Evolutionary conservation across 176 grass and related monocot genomes (phyloP), one percentile per base, ranked within the genome.

Genomic region (Phoenix roebelenii): DNA sequence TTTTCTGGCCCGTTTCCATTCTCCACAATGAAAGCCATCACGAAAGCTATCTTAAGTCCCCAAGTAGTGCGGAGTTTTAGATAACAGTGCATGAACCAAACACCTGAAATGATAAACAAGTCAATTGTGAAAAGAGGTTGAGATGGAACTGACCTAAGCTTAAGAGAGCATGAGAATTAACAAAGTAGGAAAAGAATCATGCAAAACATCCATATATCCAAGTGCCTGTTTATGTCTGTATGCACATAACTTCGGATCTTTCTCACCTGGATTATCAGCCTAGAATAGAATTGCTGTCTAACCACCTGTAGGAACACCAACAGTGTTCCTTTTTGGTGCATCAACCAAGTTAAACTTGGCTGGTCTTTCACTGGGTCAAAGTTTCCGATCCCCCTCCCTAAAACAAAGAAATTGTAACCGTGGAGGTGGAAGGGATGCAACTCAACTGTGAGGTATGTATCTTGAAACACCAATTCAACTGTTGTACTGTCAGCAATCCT

Each of bases 351-450:
- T 87, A 62, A 69, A 82, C 15, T 26, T 64, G 16, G 51, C 50
- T 70, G 79, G 63, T 82, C 84, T 50, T 59, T 79, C 26, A 18
- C 62, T 4, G 71, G 79, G 71, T 87, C 75, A 24, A 87, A 87
- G 64, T 87, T 83, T 19, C 79, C 67, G 22, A 72, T 65, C 23
- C 75, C 84, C 30, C 61, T 74, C 18, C 79, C 84, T 57, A 87
- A 68, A 23, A 87, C 71, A 35, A 79, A 82, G 72, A 87, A 88
- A 49, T 76, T 88, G 79, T 88, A 55, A 3, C 79, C 84, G 24
- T 87, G 84, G 53, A 88, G 72, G 61, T 83, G 79, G 54, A 88
- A 88, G 15, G 84, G 75, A 70, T 82, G 84, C 16, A 75, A 88
- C 44, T 87, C 84, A 18, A 68, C 84, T 3, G 66, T 57, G 18